Evolutionary conservation across 805 yeast species (phyloP).

Genomic region (Starmerella riodocensis): DNA sequence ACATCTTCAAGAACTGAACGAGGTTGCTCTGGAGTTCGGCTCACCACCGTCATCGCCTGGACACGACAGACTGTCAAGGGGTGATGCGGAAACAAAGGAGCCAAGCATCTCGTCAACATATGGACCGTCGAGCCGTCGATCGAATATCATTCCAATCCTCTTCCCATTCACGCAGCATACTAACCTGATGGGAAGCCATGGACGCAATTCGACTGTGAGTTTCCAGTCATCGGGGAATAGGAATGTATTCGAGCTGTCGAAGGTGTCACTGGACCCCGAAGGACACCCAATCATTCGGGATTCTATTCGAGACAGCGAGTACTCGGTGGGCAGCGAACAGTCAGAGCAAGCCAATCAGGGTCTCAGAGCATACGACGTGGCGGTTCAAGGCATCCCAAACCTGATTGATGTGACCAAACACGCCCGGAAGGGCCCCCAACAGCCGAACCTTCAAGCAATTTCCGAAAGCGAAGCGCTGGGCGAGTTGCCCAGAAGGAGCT

Average conservation of each 20-base stretch:
- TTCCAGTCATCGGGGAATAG: too few species aligned
- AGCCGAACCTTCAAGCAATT: background rate
- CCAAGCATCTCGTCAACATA: conserved; percentile 13
- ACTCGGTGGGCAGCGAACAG: conserved; percentile 10
- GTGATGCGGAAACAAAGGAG: conserved; percentile 5
- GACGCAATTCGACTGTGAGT: background rate
- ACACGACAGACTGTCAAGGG: conserved; percentile 13
- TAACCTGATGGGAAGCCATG: background rate
- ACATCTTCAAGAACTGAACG: conserved; percentile 7
- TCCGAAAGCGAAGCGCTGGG: background rate
- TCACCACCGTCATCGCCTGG: conserved; percentile 17
- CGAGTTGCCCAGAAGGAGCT: background rate
- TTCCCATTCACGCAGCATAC: background rate
- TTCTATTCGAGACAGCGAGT: conserved; percentile 23
- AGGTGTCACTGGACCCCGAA: too few species aligned
- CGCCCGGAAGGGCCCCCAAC: background rate
- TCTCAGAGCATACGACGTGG: conserved; percentile 29
- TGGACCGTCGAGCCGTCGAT: conserved; percentile 38
- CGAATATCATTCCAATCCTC: conserved; percentile 64
- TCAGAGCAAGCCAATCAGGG: conserved; percentile 8
- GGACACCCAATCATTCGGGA: conserved; percentile 23
- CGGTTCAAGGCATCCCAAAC: conserved; percentile 62
- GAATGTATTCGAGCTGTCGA: too few species aligned
- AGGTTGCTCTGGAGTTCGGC: conserved; percentile 1
- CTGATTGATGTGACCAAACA: conserved; percentile 39